Percentiles rank a stretch among this genome's conserved stretches.
Conservation (phyloP, 768 basidiomycete species). For the Tulasnella sp. region DNA sequence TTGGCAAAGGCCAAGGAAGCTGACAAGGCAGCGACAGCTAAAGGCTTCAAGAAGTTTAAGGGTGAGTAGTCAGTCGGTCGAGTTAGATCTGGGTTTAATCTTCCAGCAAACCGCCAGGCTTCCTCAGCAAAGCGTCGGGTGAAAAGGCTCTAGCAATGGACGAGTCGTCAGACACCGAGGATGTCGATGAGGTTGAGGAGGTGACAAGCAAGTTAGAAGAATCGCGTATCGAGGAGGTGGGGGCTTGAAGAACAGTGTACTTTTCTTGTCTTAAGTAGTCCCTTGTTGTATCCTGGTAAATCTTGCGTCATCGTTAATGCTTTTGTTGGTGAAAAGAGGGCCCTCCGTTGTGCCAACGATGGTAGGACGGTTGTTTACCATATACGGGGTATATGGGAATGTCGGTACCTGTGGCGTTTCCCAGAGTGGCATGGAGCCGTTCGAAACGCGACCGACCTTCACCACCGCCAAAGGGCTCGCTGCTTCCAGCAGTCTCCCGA, state of each 20-base stretch:
- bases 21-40: conserved; percentile 65
- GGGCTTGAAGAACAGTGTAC: too few relatives aligned
- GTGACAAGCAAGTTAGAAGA: conserved; percentile 16
- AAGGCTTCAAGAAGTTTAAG: conserved; percentile 66
- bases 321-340: background rate
- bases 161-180: background rate
- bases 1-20: conserved; percentile 53
- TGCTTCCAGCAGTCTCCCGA: background rate
- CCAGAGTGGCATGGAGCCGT: background rate
- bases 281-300: conserved; percentile 1
- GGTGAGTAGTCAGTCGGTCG: conserved; percentile 42
- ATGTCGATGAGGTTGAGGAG: conserved; percentile 1
- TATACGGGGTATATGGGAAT: background rate
- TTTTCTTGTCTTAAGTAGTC: background rate
- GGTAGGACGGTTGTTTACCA: background rate
- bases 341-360: background rate
- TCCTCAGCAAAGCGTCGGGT: conserved; percentile 15
- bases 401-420: conserved; percentile 7
- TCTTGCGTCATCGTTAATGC: background rate
- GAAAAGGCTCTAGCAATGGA: background rate
- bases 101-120: background rate
- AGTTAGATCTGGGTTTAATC: background rate
- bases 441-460: background rate
- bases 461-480: background rate
- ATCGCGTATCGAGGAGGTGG: conserved; percentile 24